phyloP scores from a whole-genome alignment of 257 asterid species.

The Eucommia ulmoides region DNA sequence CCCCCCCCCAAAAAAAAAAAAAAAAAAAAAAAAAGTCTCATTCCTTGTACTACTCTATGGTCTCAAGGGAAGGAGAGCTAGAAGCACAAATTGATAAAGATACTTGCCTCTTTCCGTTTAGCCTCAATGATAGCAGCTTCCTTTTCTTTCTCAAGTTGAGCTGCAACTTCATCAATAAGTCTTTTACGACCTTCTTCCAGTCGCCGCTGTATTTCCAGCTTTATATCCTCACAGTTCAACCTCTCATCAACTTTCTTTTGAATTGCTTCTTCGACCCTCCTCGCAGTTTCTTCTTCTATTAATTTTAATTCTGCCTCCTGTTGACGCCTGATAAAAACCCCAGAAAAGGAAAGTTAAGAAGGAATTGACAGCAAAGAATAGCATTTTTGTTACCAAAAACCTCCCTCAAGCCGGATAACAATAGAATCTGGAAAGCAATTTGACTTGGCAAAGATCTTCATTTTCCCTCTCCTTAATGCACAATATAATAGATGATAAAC shows the following conservation, averaged over 20 bases:
- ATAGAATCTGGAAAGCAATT: slow-evolving; percentile 9
- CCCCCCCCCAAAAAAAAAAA: no score
- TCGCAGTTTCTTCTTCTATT: slow-evolving; percentile 94
- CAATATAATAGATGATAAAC: slow-evolving; percentile 59
- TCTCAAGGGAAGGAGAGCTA: neutral
- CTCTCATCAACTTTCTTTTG: slow-evolving; percentile 69
- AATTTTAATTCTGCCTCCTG: slow-evolving; percentile 81
- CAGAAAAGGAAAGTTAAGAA: slow-evolving; percentile 19
- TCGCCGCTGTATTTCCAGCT: slow-evolving; percentile 50
- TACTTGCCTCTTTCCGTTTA: slow-evolving; percentile 60
- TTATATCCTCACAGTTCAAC: slow-evolving; percentile 50
- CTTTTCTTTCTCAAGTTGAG: slow-evolving; percentile 75
- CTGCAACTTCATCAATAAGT: slow-evolving; percentile 64
- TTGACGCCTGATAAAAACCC: slow-evolving; percentile 67
- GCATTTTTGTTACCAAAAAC: no score
- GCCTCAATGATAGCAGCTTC: slow-evolving; percentile 62
- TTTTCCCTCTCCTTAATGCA: slow-evolving; percentile 19
- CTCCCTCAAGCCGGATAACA: slow-evolving; percentile 13
- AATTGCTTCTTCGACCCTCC: slow-evolving; percentile 65
- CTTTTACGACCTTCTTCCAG: slow-evolving; percentile 76
- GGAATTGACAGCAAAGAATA: neutral
- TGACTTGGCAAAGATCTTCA: slow-evolving; percentile 15
- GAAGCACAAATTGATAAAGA: slow-evolving; percentile 6
- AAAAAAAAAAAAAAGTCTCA: no score
- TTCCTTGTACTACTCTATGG: neutral